A percentile compares a stretch with the other conserved stretches of the same genome.
These are phyloP conservation scores for Phytomonas francai DNA, from an alignment of 208 protist species.

Conservation along the genomic window DNA sequence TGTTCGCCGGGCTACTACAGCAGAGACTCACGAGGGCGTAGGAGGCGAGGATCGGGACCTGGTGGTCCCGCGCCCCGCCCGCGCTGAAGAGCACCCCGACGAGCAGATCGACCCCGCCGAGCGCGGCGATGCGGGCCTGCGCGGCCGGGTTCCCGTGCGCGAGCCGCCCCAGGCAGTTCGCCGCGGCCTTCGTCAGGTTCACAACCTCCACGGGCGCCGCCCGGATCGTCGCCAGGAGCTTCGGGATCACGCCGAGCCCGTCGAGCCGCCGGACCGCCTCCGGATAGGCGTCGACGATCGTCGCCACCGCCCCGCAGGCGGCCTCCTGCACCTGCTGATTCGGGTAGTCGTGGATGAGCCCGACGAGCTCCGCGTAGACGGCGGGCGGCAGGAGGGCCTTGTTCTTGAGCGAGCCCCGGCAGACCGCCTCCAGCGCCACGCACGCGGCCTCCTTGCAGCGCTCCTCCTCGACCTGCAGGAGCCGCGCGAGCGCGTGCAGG, in stretches of 20 bases:
- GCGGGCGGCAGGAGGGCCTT: conserved; percentile 41
- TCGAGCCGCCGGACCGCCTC: conserved; percentile 54
- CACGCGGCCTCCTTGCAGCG: conserved; percentile 87
- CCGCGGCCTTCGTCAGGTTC: conserved; percentile 80
- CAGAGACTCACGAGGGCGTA: conserved; percentile 88
- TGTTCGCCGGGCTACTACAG: conserved; percentile 76
- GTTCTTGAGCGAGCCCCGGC: conserved; percentile 64
- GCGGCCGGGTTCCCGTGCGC: conserved; percentile 75
- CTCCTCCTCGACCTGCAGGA: conserved; percentile 82
- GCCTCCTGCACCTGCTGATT: conserved; percentile 90
- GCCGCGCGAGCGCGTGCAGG: conserved; percentile 54
- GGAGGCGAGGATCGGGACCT: conserved; percentile 84
- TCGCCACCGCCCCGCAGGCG: conserved; percentile 75
- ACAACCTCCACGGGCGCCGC: conserved; percentile 81
- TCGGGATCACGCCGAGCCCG: conserved; percentile 67
- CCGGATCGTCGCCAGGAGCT: conserved; percentile 82
- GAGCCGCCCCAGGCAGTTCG: conserved; percentile 81
- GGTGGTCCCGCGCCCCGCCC: conserved; percentile 76
- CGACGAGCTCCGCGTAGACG: conserved; percentile 64
- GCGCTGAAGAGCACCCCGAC: conserved; percentile 82
- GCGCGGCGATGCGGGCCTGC: conserved; percentile 65
- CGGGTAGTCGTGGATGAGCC: conserved; percentile 82
- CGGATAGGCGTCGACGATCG: conserved; percentile 69
- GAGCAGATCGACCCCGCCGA: conserved; percentile 78
- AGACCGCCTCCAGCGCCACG: conserved; percentile 79